These are phyloP conservation scores for Brassica incana DNA, from an alignment of 345 rosid species.

Conservation along the genomic window DNA sequence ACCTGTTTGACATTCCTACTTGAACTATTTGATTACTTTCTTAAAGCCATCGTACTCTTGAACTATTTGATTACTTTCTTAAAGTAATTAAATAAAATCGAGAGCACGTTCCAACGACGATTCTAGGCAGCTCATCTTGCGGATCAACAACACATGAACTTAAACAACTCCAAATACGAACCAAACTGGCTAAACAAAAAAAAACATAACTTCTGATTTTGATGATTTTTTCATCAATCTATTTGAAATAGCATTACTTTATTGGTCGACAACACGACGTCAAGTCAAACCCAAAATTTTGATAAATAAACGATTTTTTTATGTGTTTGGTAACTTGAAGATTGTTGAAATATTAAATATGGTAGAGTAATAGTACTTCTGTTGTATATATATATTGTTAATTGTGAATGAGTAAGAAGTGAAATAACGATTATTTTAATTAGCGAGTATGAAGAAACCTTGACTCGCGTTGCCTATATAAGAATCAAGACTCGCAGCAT, in stretches of 20 bases:
- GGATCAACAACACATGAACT: neutral
- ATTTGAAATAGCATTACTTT: neutral
- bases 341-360: neutral
- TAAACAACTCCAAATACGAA: neutral
- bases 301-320: neutral
- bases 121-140: neutral
- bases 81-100: neutral
- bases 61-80: neutral
- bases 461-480: neutral
- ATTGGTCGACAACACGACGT: neutral
- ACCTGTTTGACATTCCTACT: no score
- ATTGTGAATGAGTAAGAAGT: neutral
- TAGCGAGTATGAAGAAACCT: neutral
- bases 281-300: neutral
- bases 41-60: neutral
- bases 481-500: neutral
- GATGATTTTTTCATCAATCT: neutral
- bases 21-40: no score
- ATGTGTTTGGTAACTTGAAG: neutral
- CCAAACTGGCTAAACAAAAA: neutral
- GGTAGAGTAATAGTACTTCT: neutral
- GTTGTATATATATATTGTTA: neutral
- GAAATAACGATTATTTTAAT: neutral
- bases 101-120: neutral
- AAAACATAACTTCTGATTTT: neutral